These are phyloP conservation scores for Peniophora sp. DNA, from an alignment of 1,284 basidiomycete genomes.

Conservation along the genomic window DNA sequence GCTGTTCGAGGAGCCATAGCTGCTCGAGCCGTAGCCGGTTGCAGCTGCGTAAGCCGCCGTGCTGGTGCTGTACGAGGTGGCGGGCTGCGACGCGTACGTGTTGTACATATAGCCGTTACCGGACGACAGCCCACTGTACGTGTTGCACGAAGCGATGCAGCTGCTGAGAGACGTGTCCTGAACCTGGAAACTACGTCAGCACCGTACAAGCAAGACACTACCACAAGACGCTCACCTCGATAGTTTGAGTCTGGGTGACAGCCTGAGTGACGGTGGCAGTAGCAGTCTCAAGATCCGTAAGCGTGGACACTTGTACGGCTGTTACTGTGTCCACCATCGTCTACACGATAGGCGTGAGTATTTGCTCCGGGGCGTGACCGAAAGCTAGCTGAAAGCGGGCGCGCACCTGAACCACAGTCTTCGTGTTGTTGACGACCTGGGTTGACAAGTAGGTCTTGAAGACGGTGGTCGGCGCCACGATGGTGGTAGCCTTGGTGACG, in stretches of 20 bases:
- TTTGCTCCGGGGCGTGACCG: constrained; percentile 10
- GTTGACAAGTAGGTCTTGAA: constrained; percentile 46
- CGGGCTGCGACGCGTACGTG: constrained; percentile 33
- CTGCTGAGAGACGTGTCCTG: constrained; percentile 4
- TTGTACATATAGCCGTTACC: constrained; percentile 47
- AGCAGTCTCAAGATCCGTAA: constrained; percentile 5
- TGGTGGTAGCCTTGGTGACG: constrained; percentile 35
- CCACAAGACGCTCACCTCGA: constrained; percentile 30
- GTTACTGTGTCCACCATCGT: constrained; percentile 12
- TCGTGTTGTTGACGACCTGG: constrained; percentile 51
- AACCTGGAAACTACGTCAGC: too few relatives aligned
- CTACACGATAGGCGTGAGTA: constrained; percentile 28
- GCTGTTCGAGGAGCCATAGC: neutral
- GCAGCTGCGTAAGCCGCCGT: neutral
- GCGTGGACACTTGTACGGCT: neutral
- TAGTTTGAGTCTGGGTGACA: constrained; percentile 20
- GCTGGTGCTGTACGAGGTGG: constrained; percentile 13
- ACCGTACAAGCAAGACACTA: constrained; percentile 34
- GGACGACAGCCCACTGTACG: constrained; percentile 34
- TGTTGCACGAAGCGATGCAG: neutral
- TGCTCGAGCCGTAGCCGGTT: neutral
- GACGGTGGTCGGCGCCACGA: constrained; percentile 49
- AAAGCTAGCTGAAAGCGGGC: neutral
- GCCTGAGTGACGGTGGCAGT: constrained; percentile 17
- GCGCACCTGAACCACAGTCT: constrained; percentile 37